These are phyloP conservation scores for Bathelium albidoporum DNA, from an alignment of 495 filamentous ascomycete species.

Conservation along the genomic window DNA sequence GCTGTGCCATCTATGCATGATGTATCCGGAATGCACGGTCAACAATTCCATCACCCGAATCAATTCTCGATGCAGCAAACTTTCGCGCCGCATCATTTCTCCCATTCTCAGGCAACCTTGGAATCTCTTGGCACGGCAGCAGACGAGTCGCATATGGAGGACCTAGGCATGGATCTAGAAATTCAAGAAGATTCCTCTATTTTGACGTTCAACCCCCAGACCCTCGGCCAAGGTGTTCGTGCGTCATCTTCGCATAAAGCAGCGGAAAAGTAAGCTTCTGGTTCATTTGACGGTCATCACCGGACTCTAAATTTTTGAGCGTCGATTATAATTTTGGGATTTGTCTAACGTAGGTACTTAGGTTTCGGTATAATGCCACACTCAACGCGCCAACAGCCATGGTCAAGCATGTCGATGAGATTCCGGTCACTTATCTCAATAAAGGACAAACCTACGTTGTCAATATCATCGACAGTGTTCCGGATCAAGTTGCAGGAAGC, in stretches of 20 bases:
- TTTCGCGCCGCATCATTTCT: slow-evolving; percentile 31
- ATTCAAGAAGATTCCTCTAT: slow-evolving; percentile 32
- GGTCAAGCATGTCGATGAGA: slow-evolving; percentile 76
- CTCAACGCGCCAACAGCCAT: slow-evolving; percentile 95
- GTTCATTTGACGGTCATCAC: too few species aligned
- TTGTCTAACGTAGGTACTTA: slow-evolving; percentile 38
- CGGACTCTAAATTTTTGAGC: not conserved
- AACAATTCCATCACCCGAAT: slow-evolving; percentile 62
- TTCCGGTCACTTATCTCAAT: slow-evolving; percentile 92
- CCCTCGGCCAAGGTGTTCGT: slow-evolving; percentile 19
- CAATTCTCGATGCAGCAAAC: slow-evolving; percentile 68
- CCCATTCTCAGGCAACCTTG: not conserved
- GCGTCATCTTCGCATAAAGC: slow-evolving; percentile 21
- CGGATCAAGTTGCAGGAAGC: slow-evolving; percentile 32
- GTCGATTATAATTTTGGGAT: not conserved
- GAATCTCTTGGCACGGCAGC: slow-evolving; percentile 59
- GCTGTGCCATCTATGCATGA: slow-evolving; percentile 48
- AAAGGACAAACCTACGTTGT: slow-evolving; percentile 90
- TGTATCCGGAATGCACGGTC: slow-evolving; percentile 54
- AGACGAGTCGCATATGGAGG: slow-evolving; percentile 53
- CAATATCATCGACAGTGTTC: slow-evolving; percentile 59
- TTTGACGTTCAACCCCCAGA: slow-evolving; percentile 25
- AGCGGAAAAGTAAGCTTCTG: slow-evolving; percentile 27
- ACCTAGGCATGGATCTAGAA: slow-evolving; percentile 34
- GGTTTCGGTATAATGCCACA: slow-evolving; percentile 84